Percentiles rank a stretch among this genome's conserved stretches.
Evolutionary conservation across 108 stramenopile genomes (phyloP).

Genomic region (Fragilariopsis cylindrus): DNA sequence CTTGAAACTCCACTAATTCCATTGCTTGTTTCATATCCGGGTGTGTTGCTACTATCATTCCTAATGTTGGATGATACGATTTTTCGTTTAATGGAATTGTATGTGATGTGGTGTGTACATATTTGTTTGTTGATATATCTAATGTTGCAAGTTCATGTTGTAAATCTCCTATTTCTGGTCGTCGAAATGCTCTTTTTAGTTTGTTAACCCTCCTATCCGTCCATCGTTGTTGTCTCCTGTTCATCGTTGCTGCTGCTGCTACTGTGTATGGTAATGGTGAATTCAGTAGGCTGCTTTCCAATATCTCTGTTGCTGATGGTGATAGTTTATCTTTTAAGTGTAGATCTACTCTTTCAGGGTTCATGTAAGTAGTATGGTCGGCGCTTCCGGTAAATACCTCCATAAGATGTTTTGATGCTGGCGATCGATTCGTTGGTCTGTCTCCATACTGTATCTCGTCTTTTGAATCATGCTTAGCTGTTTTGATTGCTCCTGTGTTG

Average conservation of each 20-base stretch:
- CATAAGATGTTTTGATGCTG: conserved; percentile 16
- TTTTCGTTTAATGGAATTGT: neutral
- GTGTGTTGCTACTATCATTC: neutral
- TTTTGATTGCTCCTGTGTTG: neutral
- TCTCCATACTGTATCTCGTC: conserved; percentile 17
- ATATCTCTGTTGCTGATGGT: neutral
- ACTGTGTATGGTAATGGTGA: neutral
- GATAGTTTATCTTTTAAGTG: neutral
- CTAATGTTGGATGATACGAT: neutral
- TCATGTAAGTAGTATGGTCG: neutral
- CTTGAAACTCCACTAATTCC: neutral
- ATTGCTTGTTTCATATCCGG: neutral
- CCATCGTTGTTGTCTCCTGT: neutral
- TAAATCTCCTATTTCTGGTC: too few relatives aligned
- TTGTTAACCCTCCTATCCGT: too few relatives aligned
- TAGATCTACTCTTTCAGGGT: neutral
- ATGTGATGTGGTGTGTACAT: too few relatives aligned
- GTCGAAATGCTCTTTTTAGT: too few relatives aligned
- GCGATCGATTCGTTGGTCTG: neutral
- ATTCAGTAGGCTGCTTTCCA: neutral
- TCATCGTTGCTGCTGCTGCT: neutral
- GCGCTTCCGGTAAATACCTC: neutral
- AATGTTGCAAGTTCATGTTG: too few relatives aligned
- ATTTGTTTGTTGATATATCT: too few relatives aligned
- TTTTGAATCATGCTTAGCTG: neutral